A percentile compares a stretch with the other conserved stretches of the same genome.
Conservation (phyloP, 805 yeast genomes). For the Wickerhamiella siamensis region DNA sequence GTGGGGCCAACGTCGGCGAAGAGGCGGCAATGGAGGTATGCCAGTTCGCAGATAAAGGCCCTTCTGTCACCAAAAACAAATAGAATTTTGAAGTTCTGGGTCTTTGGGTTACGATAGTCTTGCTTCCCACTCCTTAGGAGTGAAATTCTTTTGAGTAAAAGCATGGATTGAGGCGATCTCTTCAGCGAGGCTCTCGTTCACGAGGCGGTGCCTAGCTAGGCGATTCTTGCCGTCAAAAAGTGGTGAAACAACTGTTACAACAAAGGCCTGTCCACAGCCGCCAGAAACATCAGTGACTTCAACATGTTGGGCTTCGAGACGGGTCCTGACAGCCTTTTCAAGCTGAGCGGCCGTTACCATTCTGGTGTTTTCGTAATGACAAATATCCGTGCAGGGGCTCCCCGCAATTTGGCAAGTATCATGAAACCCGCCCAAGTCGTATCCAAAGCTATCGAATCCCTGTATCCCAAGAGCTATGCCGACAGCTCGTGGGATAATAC, state of each 20-base stretch:
- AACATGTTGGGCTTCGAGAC: constrained; percentile 49
- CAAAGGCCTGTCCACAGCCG: constrained; percentile 98
- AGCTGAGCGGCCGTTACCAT: constrained; percentile 8
- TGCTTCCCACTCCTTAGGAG: constrained; percentile 71
- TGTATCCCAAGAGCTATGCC: constrained; percentile 72
- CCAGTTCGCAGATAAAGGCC: neutral
- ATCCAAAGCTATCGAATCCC: constrained; percentile 36
- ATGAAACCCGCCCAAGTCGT: constrained; percentile 9
- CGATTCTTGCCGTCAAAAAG: constrained; percentile 69
- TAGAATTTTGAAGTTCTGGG: neutral
- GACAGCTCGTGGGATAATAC: constrained; percentile 93
- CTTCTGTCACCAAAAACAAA: neutral
- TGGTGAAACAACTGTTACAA: constrained; percentile 69
- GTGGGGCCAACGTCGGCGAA: too few species aligned
- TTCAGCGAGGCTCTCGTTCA: constrained; percentile 64
- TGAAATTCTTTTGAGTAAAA: constrained; percentile 65
- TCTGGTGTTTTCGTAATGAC: neutral
- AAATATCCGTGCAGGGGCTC: neutral
- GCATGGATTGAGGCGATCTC: constrained; percentile 86
- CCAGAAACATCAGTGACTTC: constrained; percentile 71
- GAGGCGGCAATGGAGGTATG: neutral
- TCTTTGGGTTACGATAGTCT: neutral
- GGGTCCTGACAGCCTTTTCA: constrained; percentile 29
- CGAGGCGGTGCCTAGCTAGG: constrained; percentile 72
- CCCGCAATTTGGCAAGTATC: constrained; percentile 2